Percentiles rank a stretch among this genome's conserved stretches.
Evolutionary conservation across 192 early-diverging fungal genomes (phyloP).

Genomic region (Linnemannia zychae): DNA sequence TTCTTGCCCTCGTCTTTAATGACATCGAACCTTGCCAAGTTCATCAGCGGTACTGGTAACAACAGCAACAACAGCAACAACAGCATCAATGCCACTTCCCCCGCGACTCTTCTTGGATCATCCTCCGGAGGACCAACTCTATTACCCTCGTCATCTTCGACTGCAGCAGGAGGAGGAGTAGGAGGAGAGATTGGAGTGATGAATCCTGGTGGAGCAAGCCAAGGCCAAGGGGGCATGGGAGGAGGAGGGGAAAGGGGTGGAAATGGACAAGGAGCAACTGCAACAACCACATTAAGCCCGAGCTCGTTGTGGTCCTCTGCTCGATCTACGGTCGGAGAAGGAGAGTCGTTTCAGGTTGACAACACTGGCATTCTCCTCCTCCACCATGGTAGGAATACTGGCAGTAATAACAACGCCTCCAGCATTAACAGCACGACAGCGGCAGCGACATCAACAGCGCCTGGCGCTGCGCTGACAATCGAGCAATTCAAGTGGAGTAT

Average conservation of each 20-base stretch:
- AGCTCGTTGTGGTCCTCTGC: not conserved
- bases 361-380: not conserved
- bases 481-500: slow-evolving; percentile 52
- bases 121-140: slow-evolving; percentile 1
- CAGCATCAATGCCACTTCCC: not conserved
- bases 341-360: not conserved
- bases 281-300: not conserved
- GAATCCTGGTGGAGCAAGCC: not conserved
- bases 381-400: not conserved
- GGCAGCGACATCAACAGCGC: not conserved
- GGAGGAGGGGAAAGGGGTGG: not conserved
- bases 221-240: not conserved
- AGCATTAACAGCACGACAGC: not conserved
- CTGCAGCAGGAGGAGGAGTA: not conserved
- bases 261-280: not conserved
- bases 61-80: not conserved
- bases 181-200: too few species aligned
- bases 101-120: not conserved
- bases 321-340: not conserved
- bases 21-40: slow-evolving; percentile 47
- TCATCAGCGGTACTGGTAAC: slow-evolving; percentile 22
- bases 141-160: slow-evolving; percentile 10
- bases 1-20: slow-evolving; percentile 35
- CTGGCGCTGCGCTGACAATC: slow-evolving; percentile 7
- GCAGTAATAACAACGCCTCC: not conserved